Evolutionary conservation across 495 filamentous ascomycete species (phyloP), one percentile per base, ranked within the genome.

Genomic region (Filosporella fistucella): DNA sequence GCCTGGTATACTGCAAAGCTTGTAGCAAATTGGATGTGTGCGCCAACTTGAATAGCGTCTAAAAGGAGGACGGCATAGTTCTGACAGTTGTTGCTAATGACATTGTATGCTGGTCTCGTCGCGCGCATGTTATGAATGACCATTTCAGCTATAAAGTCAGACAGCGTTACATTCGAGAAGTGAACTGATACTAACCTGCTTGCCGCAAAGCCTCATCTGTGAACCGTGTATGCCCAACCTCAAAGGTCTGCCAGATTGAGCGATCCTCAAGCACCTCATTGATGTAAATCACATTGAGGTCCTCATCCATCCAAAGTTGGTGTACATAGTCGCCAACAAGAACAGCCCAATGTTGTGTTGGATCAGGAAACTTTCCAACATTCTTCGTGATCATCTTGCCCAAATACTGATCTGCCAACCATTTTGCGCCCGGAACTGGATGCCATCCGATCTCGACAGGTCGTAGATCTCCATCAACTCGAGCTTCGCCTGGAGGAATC

Each of bases 11-110:
- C 61, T 20, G 63, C 68, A 23, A 66, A 60, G 38, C 55, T 65
- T 8, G 69, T 71, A 20, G 61, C 68, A 45, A 73, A 71, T 38
- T 70, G 46, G 12, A 49, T 45, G 26, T 65, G 64, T 29, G 46
- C 54, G 12, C 68, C 64, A 42, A 67, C 52, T 51, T 71, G 63
- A 26, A 73, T 68, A 29, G 66, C 66, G 35, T 73, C 63, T 20
- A 73, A 56, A 44, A 73, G 49, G 21, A 51, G 39, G n/a, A 69
- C 42, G 3, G 67, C 69, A 47, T 63, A 74, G 43, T 65, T 72
- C 55, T 74, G 70, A 51, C 70, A 74, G 61, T 74, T 74, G 51
- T 74, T 74, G 41, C 54, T 64, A 55, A 74, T 71, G 26, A 74
- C 52, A 50, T 71, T 69, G 60, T 74, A 74, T 10, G 53, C 67